These are phyloP conservation scores for Wickerhamiella occidentalis DNA, from an alignment of 805 yeast species.

Conservation along the genomic window DNA sequence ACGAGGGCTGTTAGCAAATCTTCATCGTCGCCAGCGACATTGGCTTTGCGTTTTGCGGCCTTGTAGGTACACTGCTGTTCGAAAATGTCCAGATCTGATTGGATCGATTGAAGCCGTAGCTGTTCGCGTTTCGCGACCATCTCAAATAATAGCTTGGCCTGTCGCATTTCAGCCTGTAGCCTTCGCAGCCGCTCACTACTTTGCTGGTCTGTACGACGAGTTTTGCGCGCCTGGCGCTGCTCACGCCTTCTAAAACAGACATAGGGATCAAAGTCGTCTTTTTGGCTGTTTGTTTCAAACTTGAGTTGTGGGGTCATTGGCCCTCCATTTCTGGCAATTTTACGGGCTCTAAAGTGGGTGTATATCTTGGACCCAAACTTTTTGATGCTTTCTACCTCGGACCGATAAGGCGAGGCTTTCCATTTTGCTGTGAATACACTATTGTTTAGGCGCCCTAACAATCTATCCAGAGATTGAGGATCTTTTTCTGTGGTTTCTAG, in stretches of 20 bases:
- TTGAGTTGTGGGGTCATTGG: slow-evolving; percentile 61
- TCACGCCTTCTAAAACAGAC: slow-evolving; percentile 93
- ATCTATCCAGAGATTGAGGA: slow-evolving; percentile 31
- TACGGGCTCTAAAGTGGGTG: slow-evolving; percentile 69
- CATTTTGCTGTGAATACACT: slow-evolving; percentile 19
- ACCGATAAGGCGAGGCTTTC: slow-evolving; percentile 18
- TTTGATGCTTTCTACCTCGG: slow-evolving; percentile 22
- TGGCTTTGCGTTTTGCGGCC: slow-evolving; percentile 57
- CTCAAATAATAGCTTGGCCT: slow-evolving; percentile 57
- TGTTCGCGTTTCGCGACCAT: slow-evolving; percentile 66
- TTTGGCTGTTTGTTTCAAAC: slow-evolving; percentile 77
- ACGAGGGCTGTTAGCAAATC: slow-evolving; percentile 44
- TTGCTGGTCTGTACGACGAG: slow-evolving; percentile 85
- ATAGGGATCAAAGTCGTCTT: slow-evolving; percentile 74
- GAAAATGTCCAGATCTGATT: slow-evolving; percentile 56
- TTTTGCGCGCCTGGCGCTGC: slow-evolving; percentile 87
- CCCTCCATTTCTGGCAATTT: slow-evolving; percentile 57
- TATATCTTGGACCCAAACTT: slow-evolving; percentile 57
- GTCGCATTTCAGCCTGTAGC: slow-evolving; percentile 62
- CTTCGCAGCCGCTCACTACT: slow-evolving; percentile 72
- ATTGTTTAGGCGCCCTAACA: slow-evolving; percentile 20
- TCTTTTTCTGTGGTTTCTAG: slow-evolving; percentile 43
- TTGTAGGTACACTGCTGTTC: slow-evolving; percentile 62
- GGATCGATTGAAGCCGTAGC: slow-evolving; percentile 46
- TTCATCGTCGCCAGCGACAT: slow-evolving; percentile 73